Percentiles rank a stretch among this genome's conserved stretches.
Conservation (phyloP, 345 rosid species). For the Rubroshorea leprosula region DNA sequence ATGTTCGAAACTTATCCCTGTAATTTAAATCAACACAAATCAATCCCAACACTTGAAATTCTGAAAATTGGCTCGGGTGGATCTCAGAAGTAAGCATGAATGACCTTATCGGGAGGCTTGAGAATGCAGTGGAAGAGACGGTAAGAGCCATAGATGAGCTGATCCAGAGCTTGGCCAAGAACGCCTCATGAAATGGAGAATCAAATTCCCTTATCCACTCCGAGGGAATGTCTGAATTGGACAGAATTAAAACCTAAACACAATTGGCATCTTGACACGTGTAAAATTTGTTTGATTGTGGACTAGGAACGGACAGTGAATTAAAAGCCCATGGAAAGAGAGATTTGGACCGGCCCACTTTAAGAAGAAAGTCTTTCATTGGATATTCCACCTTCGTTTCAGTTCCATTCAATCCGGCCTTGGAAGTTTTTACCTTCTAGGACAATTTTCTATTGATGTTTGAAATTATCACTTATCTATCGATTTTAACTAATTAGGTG, state of each 20-base stretch:
- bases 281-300: no score
- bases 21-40: neutral
- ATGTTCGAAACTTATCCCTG: conserved; percentile 10
- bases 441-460: no score
- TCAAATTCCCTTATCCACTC: conserved; percentile 4
- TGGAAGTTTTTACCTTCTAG: no score
- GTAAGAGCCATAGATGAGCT: conserved; percentile 34
- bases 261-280: conserved; percentile 11
- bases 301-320: no score
- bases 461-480: no score
- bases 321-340: no score
- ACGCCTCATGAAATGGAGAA: neutral
- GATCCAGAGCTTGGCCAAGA: neutral
- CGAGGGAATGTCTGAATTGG: neutral
- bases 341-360: no score
- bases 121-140: conserved; percentile 29
- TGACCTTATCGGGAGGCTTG: conserved; percentile 26
- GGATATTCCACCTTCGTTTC: no score
- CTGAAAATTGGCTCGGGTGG: neutral
- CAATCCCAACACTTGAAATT: neutral
- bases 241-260: neutral
- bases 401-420: no score
- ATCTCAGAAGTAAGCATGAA: neutral
- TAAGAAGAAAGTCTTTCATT: no score
- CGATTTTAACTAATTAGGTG: no score